Evolutionary conservation across 768 basidiomycete genomes (phyloP).

Genomic region (Lanmaoa rubissima): DNA sequence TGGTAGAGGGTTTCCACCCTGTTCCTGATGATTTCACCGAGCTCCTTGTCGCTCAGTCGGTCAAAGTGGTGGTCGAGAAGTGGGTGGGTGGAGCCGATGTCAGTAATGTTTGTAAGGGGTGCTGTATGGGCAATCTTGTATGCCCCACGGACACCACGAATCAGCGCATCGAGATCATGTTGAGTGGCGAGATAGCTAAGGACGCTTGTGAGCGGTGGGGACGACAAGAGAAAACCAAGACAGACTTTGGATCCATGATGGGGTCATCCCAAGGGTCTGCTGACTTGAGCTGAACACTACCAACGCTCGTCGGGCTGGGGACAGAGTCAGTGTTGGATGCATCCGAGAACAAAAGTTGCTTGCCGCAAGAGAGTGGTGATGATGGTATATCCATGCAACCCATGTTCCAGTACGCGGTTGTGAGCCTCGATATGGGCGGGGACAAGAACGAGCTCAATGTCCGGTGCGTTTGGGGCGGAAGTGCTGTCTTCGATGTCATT

Average conservation of each 20-base stretch:
- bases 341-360: not conserved
- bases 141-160: conserved; percentile 41
- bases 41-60: conserved; percentile 31
- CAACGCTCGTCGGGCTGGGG: conserved; percentile 43
- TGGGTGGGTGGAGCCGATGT: conserved; percentile 28
- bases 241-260: conserved; percentile 44
- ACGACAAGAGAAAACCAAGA: not conserved
- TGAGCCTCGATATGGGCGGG: not conserved
- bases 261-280: conserved; percentile 41
- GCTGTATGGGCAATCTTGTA: conserved; percentile 37
- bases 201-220: not conserved
- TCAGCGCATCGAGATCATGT: conserved; percentile 39
- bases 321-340: not conserved
- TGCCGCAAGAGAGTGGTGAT: conserved; percentile 25
- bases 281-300: conserved; percentile 41
- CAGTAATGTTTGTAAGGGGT: conserved; percentile 39
- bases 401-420: not conserved
- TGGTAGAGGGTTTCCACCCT: conserved; percentile 44
- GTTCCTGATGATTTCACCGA: conserved; percentile 34
- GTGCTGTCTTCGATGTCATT: conserved; percentile 28
- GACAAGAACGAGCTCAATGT: conserved; percentile 27
- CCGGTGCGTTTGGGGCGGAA: conserved; percentile 31
- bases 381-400: conserved; percentile 21
- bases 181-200: conserved; percentile 41
- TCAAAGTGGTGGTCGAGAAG: conserved; percentile 40